Evolutionary conservation across 1,139 yeast species (phyloP).

Genomic region (Oligophagozyma castellii): DNA sequence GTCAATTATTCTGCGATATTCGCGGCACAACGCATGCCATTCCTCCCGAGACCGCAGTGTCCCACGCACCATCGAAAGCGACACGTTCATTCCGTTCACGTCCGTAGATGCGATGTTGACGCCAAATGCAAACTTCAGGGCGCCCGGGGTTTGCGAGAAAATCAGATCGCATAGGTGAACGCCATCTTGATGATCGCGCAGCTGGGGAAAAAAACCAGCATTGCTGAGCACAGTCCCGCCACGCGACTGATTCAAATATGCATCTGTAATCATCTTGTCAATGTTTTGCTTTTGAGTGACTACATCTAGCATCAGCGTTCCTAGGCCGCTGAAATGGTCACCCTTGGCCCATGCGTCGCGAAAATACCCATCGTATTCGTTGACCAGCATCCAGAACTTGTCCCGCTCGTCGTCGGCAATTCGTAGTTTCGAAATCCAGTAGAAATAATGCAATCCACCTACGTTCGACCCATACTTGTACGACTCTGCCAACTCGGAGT

Average conservation of each 20-base stretch:
- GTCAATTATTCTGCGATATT: constrained; percentile 6
- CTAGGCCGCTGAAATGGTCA: constrained; percentile 12
- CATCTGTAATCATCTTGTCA: constrained; percentile 11
- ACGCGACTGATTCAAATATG: constrained; percentile 10
- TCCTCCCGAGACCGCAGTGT: constrained; percentile 7
- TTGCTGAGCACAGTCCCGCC: constrained; percentile 18
- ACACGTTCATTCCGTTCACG: constrained; percentile 14
- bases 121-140: constrained; percentile 12
- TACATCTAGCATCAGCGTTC: constrained; percentile 13
- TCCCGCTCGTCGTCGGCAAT: constrained; percentile 5
- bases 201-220: constrained; percentile 11
- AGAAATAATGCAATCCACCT: constrained; percentile 16
- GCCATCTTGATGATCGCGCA: constrained; percentile 1
- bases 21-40: constrained; percentile 8
- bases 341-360: constrained; percentile 7
- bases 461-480: constrained; percentile 17
- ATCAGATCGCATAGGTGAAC: constrained; percentile 9
- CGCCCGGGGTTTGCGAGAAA: constrained; percentile 16
- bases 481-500: constrained; percentile 6
- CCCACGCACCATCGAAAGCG: constrained; percentile 10
- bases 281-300: constrained; percentile 10
- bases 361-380: constrained; percentile 10
- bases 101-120: constrained; percentile 14
- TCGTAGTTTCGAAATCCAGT: constrained; percentile 12
- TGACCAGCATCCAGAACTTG: constrained; percentile 13